Percentiles rank a stretch among this genome's conserved stretches.
These are phyloP conservation scores for Vitis rupestris DNA, from an alignment of 164 flowering plant species.

Conservation along the genomic window DNA sequence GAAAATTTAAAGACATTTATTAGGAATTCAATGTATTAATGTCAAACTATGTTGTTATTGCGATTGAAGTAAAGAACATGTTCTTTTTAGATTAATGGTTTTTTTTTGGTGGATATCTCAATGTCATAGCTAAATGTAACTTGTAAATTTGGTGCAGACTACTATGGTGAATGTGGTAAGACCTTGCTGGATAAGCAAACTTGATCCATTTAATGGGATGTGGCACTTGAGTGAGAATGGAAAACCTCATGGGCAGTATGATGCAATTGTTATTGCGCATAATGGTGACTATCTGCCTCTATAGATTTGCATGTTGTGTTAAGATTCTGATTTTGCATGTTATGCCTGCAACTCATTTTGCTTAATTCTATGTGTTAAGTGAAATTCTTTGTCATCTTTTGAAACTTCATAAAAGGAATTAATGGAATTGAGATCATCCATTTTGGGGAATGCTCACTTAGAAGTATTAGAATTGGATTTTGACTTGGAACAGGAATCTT, in stretches of 20 bases:
- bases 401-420: too few relatives aligned
- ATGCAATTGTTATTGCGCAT: conserved; percentile 89
- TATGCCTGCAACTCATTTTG: not conserved
- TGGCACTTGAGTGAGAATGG: conserved; percentile 94
- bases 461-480: too few relatives aligned
- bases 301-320: conserved; percentile 2
- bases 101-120: not conserved
- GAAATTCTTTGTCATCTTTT: too few relatives aligned
- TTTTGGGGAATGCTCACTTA: too few relatives aligned
- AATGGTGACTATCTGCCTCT: conserved; percentile 51
- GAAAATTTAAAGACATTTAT: too few relatives aligned
- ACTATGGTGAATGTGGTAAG: conserved; percentile 65
- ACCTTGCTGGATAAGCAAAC: conserved; percentile 91
- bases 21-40: too few relatives aligned
- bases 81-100: too few relatives aligned
- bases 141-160: conserved; percentile 44
- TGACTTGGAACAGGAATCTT: too few relatives aligned
- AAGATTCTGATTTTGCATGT: not conserved
- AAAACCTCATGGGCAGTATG: conserved; percentile 80
- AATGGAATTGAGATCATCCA: too few relatives aligned
- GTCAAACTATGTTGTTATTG: too few relatives aligned
- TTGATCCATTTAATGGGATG: conserved; percentile 89
- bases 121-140: not conserved
- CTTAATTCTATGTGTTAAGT: too few relatives aligned
- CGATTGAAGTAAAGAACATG: too few relatives aligned